phyloP scores from a whole-genome alignment of 2,329 filamentous ascomycete species.

The Colletotrichum zoysiae region DNA sequence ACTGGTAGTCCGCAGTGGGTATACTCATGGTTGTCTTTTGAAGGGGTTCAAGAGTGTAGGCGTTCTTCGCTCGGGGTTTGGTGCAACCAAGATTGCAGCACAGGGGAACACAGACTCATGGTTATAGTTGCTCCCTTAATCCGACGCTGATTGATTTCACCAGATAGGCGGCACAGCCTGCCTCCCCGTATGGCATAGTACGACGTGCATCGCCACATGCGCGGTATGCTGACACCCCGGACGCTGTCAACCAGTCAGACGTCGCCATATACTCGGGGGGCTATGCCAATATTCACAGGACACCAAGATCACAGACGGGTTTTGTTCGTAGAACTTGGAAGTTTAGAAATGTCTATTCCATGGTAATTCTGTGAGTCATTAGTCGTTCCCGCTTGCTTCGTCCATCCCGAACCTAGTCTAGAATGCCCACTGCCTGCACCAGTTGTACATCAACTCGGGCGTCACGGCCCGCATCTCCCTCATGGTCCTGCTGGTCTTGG shows the following conservation, averaged over 20 bases:
- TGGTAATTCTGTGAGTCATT: not conserved
- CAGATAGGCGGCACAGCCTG: not conserved
- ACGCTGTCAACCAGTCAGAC: not conserved
- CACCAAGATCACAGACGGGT: not conserved
- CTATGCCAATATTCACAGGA: not conserved
- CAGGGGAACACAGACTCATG: not conserved
- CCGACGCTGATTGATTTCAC: not conserved
- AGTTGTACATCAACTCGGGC: conserved; percentile 59
- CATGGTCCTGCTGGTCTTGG: conserved; percentile 57
- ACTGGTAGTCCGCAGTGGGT: not conserved
- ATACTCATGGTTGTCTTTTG: not conserved
- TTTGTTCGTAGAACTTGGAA: not conserved
- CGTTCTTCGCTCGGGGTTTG: not conserved
- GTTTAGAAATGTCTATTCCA: not conserved
- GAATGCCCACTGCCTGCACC: conserved; percentile 61
- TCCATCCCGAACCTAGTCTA: not conserved
- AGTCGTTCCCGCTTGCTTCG: not conserved
- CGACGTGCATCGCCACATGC: not conserved
- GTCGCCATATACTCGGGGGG: not conserved
- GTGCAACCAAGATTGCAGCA: not conserved
- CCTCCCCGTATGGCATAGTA: not conserved
- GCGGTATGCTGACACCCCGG: not conserved
- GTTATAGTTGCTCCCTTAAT: not conserved
- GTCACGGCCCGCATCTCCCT: conserved; percentile 56
- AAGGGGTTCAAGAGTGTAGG: too few species aligned